Base-by-base conservation (phyloP, 2,329 filamentous ascomycete species). In the Laburnicola sp. region DNA sequence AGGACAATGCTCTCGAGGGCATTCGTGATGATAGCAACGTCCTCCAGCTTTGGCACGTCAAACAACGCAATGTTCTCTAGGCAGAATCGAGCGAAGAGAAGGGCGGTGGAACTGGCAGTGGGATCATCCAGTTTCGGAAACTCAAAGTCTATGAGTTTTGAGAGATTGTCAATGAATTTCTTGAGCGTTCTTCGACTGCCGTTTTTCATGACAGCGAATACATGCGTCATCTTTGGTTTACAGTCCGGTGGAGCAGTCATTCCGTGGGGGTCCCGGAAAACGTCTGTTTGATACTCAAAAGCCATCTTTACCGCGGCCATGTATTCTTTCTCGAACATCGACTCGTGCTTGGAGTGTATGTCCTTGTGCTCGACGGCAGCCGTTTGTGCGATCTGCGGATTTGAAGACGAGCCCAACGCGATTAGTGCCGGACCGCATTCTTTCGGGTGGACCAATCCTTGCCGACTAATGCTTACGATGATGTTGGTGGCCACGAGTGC, bases 361-460 rank as follows among this genome's bases (percentile, higher is more conserved):
- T 86, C 82, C 48, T 86, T 87, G 69, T 97, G 92, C 59, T 96
- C 92, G 45, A 86, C 78, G 70, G 86, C 93, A 0, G 93, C 94
- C 34, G 93, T 81, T 54, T 90, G 87, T 1, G 91, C 86, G 59
- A 99, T 93, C 35, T 83, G 82, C 1, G 80, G 75, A 51, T 91
- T 86, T 0, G 86, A 82, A 2, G 91, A 97, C 0, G 94, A 97
- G 70, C 95, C 90, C n/a, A 99, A 75, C 0, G 93, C 94, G 57
- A 99, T 93, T 50, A 99, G 80, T 1, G 91, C 89, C 4, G 91
- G 86, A 3, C 89, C 91, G 38, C 89, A 95, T 70, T 97, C 91
- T 71, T 97, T 97, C 0, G 94, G 94, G 75, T 97, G 93, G 0
- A 94, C 89, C 47, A 97, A 76, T 34, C 95, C 95, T 76, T 97